A percentile compares a stretch with the other conserved stretches of the same genome.
These are phyloP conservation scores for Phytophthora palmivora DNA, from an alignment of 352 stramenopile genomes.

Conservation along the genomic window DNA sequence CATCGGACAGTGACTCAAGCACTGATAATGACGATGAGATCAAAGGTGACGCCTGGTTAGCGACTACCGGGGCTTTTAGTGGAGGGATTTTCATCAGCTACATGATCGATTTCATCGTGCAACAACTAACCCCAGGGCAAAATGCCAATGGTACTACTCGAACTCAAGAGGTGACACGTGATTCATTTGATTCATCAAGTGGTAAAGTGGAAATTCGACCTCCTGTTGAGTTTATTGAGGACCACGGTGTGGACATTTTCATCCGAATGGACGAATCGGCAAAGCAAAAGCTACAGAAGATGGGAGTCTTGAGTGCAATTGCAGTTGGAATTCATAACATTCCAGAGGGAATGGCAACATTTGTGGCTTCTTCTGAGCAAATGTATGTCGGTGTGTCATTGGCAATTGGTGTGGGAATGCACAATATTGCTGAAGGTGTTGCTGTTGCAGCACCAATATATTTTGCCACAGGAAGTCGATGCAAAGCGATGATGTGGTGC, in stretches of 20 bases:
- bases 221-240: conserved; percentile 42
- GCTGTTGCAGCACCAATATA: conserved; percentile 97
- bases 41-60: conserved; percentile 65
- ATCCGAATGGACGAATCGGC: conserved; percentile 53
- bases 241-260: conserved; percentile 31
- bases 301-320: conserved; percentile 93
- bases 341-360: conserved; percentile 96
- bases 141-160: conserved; percentile 40
- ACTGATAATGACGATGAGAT: conserved; percentile 24
- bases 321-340: conserved; percentile 97
- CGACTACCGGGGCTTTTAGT: conserved; percentile 84
- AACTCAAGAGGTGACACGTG: conserved; percentile 30
- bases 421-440: conserved; percentile 97
- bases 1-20: conserved; percentile 22
- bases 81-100: conserved; percentile 71
- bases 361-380: conserved; percentile 90
- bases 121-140: conserved; percentile 44
- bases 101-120: conserved; percentile 49
- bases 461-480: conserved; percentile 93
- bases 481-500: conserved; percentile 93
- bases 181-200: conserved; percentile 30
- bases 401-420: conserved; percentile 93
- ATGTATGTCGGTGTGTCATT: conserved; percentile 88
- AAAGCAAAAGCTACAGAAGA: conserved; percentile 75
- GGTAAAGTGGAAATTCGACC: conserved; percentile 25